A percentile compares a stretch with the other conserved stretches of the same genome.
These are phyloP conservation scores for Agastache rugosa DNA, from an alignment of 257 asterid species.

Conservation along the genomic window DNA sequence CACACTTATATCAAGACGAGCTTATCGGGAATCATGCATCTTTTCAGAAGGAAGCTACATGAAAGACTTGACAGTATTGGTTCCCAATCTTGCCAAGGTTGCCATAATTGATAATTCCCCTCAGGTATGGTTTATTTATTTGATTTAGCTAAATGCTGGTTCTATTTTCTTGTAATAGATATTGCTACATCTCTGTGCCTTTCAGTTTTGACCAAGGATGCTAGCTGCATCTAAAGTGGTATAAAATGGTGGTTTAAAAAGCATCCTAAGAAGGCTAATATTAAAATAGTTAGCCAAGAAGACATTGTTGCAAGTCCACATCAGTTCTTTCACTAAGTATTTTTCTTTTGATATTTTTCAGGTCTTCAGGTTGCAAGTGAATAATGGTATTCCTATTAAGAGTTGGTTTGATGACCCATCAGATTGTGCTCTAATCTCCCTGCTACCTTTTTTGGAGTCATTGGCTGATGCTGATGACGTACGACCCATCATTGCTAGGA, in stretches of 20 bases:
- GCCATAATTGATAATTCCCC: constrained; percentile 92
- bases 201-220: constrained; percentile 23
- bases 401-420: constrained; percentile 97
- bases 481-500: constrained; percentile 91
- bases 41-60: constrained; percentile 72
- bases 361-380: constrained; percentile 96
- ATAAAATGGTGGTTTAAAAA: not conserved
- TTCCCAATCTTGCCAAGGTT: constrained; percentile 90
- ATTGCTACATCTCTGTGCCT: constrained; percentile 14
- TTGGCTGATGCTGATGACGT: constrained; percentile 91
- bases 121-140: constrained; percentile 61
- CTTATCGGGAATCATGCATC: constrained; percentile 95
- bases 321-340: constrained; percentile 27
- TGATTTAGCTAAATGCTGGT: constrained; percentile 2
- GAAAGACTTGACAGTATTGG: constrained; percentile 94
- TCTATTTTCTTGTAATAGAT: constrained; percentile 23
- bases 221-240: constrained; percentile 22
- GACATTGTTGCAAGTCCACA: constrained; percentile 1
- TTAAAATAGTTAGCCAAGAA: not conserved
- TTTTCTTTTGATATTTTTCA: constrained; percentile 46
- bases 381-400: constrained; percentile 96
- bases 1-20: constrained; percentile 75
- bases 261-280: constrained; percentile 23
- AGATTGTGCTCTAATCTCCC: constrained; percentile 74
- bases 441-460: constrained; percentile 92